Evolutionary conservation across 495 filamentous ascomycete genomes (phyloP).

Genomic region (Viridothelium virens): DNA sequence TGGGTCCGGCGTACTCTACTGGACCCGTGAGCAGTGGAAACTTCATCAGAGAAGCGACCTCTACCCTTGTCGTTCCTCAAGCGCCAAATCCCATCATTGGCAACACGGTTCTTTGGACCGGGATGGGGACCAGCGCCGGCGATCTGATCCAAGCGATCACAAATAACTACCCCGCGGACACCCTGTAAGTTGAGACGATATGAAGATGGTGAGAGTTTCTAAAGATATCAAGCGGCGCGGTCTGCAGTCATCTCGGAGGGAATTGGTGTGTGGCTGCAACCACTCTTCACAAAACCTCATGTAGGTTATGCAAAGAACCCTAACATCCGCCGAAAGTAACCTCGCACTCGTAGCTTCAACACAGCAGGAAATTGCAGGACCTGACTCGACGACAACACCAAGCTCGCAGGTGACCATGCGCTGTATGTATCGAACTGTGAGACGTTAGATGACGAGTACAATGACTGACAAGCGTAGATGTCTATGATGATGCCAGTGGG

Average conservation of each 20-base stretch:
- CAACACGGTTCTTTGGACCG: not conserved
- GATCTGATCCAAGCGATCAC: not conserved
- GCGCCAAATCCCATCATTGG: not conserved
- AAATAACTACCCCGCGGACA: not conserved
- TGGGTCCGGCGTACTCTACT: not conserved
- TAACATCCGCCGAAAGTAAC: not conserved
- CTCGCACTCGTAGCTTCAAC: not conserved
- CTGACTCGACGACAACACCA: not conserved
- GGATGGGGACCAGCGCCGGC: not conserved
- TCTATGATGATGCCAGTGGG: not conserved
- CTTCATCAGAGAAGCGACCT: not conserved
- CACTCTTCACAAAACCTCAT: not conserved
- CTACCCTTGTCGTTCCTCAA: not conserved
- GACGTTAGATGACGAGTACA: not conserved
- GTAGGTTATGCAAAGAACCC: not conserved
- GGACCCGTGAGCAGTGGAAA: not conserved
- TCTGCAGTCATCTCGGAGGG: not conserved
- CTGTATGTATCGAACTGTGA: not conserved
- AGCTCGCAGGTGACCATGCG: not conserved
- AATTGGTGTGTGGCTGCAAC: not conserved
- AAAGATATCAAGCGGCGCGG: not conserved
- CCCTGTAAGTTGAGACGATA: not conserved
- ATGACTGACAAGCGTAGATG: not conserved
- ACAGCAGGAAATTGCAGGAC: not conserved
- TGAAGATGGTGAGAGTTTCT: not conserved